A percentile compares a stretch with the other conserved stretches of the same genome.
Evolutionary conservation across 2,329 filamentous ascomycete species (phyloP).

Genomic region (Colletotrichum sp.): DNA sequence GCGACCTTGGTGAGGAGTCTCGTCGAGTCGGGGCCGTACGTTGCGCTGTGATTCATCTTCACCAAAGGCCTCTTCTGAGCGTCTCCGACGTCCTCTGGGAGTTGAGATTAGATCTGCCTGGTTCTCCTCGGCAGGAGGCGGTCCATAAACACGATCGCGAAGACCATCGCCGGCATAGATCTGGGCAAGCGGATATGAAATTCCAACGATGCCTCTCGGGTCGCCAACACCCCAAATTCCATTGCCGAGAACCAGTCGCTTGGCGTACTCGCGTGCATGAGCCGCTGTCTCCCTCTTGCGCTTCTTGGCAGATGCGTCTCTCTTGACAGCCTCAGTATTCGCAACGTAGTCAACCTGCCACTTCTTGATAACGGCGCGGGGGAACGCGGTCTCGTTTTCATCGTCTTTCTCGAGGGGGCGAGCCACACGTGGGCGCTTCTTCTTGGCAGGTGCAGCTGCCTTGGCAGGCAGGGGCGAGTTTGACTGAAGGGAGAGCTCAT

Average conservation of each 20-base stretch:
- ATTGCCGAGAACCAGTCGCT: constrained; percentile 41
- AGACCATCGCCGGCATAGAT: constrained; percentile 52
- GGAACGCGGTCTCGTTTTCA: background rate
- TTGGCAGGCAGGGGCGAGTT: background rate
- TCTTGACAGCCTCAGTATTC: constrained; percentile 33
- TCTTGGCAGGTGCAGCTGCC: background rate
- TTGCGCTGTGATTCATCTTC: constrained; percentile 38
- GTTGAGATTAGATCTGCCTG: constrained; percentile 1
- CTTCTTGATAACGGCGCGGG: background rate
- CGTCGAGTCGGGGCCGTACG: constrained; percentile 39
- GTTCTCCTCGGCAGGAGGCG: constrained; percentile 28
- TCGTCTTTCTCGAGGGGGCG: background rate
- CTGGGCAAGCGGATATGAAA: constrained; percentile 48
- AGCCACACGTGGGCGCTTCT: background rate
- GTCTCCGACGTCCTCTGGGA: constrained; percentile 41
- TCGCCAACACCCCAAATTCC: constrained; percentile 42
- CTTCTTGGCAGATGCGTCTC: constrained; percentile 12
- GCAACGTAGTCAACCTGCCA: constrained; percentile 50
- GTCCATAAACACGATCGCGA: constrained; percentile 39
- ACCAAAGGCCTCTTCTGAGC: constrained; percentile 48
- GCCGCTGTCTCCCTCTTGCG: constrained; percentile 27
- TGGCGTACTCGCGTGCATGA: constrained; percentile 48
- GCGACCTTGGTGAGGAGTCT: constrained; percentile 7
- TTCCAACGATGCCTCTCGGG: constrained; percentile 30
- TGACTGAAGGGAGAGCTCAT: background rate